A percentile compares a stretch with the other conserved stretches of the same genome.
Conservation (phyloP, 2,329 filamentous ascomycete genomes). For the Ramularia collo-cygni region DNA sequence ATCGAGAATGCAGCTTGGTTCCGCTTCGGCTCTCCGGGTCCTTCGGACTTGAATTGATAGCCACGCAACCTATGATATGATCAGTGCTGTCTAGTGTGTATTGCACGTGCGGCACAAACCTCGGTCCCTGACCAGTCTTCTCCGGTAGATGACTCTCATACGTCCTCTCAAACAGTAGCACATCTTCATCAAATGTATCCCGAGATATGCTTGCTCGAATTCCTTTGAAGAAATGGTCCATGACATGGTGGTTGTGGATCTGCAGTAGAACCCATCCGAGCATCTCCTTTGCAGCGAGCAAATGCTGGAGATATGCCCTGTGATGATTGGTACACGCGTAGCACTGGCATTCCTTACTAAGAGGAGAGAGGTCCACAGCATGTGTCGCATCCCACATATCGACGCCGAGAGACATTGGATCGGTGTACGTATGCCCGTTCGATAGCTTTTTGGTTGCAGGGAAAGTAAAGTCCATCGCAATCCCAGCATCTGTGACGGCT, state of each 20-base stretch:
- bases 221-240: constrained; percentile 65
- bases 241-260: constrained; percentile 75
- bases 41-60: constrained; percentile 71
- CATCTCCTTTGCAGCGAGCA: constrained; percentile 91
- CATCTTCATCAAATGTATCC: constrained; percentile 49
- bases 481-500: constrained; percentile 70
- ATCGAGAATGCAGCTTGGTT: constrained; percentile 64
- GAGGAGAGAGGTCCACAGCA: constrained; percentile 55
- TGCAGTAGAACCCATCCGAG: constrained; percentile 89
- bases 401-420: constrained; percentile 54
- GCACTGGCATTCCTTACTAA: constrained; percentile 63
- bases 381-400: constrained; percentile 68
- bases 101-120: constrained; percentile 34
- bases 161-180: constrained; percentile 52
- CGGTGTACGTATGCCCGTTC: constrained; percentile 11
- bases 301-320: constrained; percentile 77
- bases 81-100: constrained; percentile 6
- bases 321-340: constrained; percentile 81
- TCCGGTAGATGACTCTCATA: constrained; percentile 69
- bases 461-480: constrained; percentile 76
- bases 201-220: constrained; percentile 59
- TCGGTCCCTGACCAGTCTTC: constrained; percentile 69
- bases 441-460: constrained; percentile 35
- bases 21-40: constrained; percentile 54
- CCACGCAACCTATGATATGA: constrained; percentile 53